Evolutionary conservation across 495 filamentous ascomycete genomes (phyloP), one percentile per base, ranked within the genome.

Genomic region (Podospora australis): DNA sequence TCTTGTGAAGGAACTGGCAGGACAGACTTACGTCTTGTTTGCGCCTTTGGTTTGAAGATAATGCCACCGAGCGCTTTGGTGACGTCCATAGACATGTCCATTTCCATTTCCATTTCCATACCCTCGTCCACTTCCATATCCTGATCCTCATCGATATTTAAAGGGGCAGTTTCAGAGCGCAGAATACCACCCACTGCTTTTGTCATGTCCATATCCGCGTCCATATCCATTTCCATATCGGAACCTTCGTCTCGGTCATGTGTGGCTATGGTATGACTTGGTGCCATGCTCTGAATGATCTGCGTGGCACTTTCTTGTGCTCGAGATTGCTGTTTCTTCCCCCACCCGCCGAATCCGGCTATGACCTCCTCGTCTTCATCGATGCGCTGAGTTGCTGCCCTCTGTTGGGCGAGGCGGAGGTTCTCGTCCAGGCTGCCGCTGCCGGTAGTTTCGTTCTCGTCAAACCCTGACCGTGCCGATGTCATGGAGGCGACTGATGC

Each of bases 31-130:
- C 47, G 62, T 44, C 55, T 52, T 19, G 30, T 49, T 48, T 60
- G 48, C 36, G 50, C 40, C 25, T 58, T 64, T 47, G 63, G 49
- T 30, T 73, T 70, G n/a, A 75, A 67, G 22, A 90, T 66, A 41
- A 97, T 96, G 3, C 82, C 78, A n/a, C 91, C 91, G 48, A 96
- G 67, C 10, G 81, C 86, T 48, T 74, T 78, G 1, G 90, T 95
- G 40, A 95, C 79, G 48, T 96, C 89, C 86, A 90, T 89, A 8
- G 83, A 87, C 61, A 88, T 77, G 23, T 88, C 85, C 56, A 88
- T 87, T 10, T 82, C 85, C 56, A 85, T 73, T 16, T 87, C 83
- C 47, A 40, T 40, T 20, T 40, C 38, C 38, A 40, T 20, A 21
- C 20, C 38, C 42, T 49, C 46, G 14, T 50, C 35, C 2, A 43